phyloP scores from a whole-genome alignment of 768 basidiomycete genomes.

The Rubroboletus satanas region DNA sequence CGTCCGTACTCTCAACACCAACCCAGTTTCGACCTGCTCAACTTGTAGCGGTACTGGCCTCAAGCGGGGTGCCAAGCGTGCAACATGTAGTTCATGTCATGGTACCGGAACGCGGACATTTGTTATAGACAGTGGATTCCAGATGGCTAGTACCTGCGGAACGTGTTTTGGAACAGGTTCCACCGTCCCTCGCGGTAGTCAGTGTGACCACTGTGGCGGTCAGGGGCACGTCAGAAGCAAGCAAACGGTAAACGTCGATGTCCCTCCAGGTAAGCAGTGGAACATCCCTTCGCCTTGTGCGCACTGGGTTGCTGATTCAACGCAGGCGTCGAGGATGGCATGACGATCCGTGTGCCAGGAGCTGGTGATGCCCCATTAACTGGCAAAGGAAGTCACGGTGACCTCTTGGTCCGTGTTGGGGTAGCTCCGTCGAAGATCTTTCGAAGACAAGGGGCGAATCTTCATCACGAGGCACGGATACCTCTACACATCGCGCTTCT shows the following conservation, averaged over 20 bases:
- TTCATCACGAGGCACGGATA: conserved; percentile 86
- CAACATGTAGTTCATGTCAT: conserved; percentile 73
- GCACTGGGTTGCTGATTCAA: conserved; percentile 7
- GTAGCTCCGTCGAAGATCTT: conserved; percentile 83
- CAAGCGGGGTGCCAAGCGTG: conserved; percentile 79
- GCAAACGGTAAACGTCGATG: conserved; percentile 73
- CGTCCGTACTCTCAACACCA: conserved; percentile 66
- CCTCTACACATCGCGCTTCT: conserved; percentile 89
- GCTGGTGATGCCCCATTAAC: conserved; percentile 81
- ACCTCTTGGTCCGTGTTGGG: conserved; percentile 81
- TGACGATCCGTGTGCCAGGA: conserved; percentile 78
- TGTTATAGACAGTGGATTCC: conserved; percentile 90
- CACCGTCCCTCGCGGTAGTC: conserved; percentile 69
- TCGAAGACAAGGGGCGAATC: conserved; percentile 84
- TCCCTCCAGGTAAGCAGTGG: conserved; percentile 71
- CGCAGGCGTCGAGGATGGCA: conserved; percentile 90
- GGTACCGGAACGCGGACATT: conserved; percentile 88
- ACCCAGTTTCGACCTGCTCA: conserved; percentile 77
- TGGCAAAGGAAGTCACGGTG: conserved; percentile 75
- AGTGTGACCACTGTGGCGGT: conserved; percentile 80
- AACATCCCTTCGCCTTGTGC: neutral
- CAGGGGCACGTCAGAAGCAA: conserved; percentile 82
- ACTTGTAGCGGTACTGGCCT: conserved; percentile 86
- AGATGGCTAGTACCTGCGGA: conserved; percentile 90
- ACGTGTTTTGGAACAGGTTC: conserved; percentile 79